These are phyloP conservation scores for Alternaria sp. DNA, from an alignment of 2,329 filamentous ascomycete genomes.

Conservation along the genomic window DNA sequence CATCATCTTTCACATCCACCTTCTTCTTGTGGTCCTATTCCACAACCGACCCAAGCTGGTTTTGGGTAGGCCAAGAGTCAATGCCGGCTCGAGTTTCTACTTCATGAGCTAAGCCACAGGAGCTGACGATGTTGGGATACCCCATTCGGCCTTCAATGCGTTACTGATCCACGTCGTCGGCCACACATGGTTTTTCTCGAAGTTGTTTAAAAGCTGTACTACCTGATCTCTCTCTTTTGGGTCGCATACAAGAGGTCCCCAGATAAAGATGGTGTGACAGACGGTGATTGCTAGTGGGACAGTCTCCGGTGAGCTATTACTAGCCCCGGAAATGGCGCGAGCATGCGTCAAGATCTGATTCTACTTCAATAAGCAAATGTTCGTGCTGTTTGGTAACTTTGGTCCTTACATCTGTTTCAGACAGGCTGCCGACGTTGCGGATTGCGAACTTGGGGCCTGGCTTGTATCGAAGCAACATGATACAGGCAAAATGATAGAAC, in stretches of 20 bases:
- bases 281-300: constrained; percentile 32
- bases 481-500: constrained; percentile 38
- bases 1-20: not conserved
- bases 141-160: constrained; percentile 36
- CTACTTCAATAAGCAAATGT: constrained; percentile 13
- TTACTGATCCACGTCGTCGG: constrained; percentile 42
- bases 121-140: not conserved
- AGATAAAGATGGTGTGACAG: constrained; percentile 39
- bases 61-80: not conserved
- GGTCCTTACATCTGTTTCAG: constrained; percentile 29
- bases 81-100: not conserved
- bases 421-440: constrained; percentile 24
- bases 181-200: constrained; percentile 36
- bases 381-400: not conserved
- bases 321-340: constrained; percentile 34
- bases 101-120: not conserved
- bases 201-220: constrained; percentile 26
- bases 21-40: not conserved
- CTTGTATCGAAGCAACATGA: constrained; percentile 40
- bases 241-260: constrained; percentile 30
- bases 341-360: constrained; percentile 33
- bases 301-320: constrained; percentile 32
- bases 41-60: not conserved
- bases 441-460: constrained; percentile 38
- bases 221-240: constrained; percentile 29